Evolutionary conservation across 345 rosid species (phyloP).

Genomic region (Mallotus nudiflorus): DNA sequence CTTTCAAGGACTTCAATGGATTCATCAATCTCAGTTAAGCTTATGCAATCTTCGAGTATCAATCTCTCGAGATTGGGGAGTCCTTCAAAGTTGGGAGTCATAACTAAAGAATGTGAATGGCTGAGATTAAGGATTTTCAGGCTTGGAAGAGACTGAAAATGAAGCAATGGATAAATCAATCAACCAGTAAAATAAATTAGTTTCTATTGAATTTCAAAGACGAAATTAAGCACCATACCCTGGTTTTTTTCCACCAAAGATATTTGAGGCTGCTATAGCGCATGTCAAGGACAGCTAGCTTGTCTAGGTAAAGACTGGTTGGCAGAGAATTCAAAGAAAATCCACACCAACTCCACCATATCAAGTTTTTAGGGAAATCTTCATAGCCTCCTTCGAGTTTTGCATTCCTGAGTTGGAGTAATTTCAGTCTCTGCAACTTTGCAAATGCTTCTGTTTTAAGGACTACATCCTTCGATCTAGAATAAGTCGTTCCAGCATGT

Average conservation of each 20-base stretch:
- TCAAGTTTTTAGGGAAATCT: conserved; percentile 6
- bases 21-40: conserved; percentile 13
- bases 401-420: conserved; percentile 10
- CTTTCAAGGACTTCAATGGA: conserved; percentile 14
- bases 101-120: background rate
- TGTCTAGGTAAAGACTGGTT: background rate
- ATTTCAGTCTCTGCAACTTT: conserved; percentile 19
- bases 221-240: background rate
- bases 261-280: conserved; percentile 7
- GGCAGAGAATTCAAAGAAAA: conserved; percentile 15
- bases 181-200: background rate
- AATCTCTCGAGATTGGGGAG: conserved; percentile 8
- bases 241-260: background rate
- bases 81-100: conserved; percentile 1
- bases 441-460: conserved; percentile 13
- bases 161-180: background rate
- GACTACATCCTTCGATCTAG: no score
- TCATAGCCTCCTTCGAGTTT: background rate
- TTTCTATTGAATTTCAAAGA: background rate
- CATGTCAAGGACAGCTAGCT: conserved; percentile 11
- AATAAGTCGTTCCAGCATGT: no score
- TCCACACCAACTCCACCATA: conserved; percentile 20
- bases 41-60: conserved; percentile 16
- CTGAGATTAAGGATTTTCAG: conserved; percentile 22
- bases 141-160: conserved; percentile 5